Evolutionary conservation across 371 early-diverging fungal genomes (phyloP).

Genomic region (Saksenaea vasiformis): DNA sequence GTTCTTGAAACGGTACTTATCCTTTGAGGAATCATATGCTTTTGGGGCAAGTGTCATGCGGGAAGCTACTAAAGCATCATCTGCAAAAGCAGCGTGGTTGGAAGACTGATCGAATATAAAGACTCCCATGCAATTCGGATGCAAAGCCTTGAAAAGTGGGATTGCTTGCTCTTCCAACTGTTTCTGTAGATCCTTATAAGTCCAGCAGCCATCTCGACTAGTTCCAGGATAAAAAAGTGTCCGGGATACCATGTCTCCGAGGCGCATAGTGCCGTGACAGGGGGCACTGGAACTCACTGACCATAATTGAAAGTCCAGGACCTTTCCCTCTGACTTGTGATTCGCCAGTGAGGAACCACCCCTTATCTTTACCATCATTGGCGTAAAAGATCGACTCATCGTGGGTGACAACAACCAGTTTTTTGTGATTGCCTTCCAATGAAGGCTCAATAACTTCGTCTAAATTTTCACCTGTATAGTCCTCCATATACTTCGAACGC

Average conservation of each 20-base stretch:
- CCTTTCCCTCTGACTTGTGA: slow-evolving; percentile 4
- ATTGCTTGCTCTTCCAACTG: slow-evolving; percentile 13
- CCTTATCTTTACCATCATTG: slow-evolving; percentile 7
- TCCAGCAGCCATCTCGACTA: slow-evolving; percentile 12
- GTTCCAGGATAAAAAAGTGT: neutral
- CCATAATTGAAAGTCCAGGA: slow-evolving; percentile 12
- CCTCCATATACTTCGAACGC: too few relatives aligned
- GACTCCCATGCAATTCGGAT: slow-evolving; percentile 3
- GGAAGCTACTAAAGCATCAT: neutral
- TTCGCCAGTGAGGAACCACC: slow-evolving; percentile 8
- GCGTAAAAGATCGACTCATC: slow-evolving; percentile 18
- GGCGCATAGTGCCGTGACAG: slow-evolving; percentile 14
- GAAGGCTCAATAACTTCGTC: too few relatives aligned
- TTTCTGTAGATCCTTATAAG: neutral
- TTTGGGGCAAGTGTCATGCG: neutral
- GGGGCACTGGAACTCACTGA: slow-evolving; percentile 15
- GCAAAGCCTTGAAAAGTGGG: slow-evolving; percentile 7
- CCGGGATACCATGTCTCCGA: neutral
- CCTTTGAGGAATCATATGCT: too few relatives aligned
- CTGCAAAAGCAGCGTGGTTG: slow-evolving; percentile 4
- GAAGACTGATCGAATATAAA: slow-evolving; percentile 12
- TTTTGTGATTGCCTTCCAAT: too few relatives aligned
- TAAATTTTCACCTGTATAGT: too few relatives aligned
- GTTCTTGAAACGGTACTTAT: too few relatives aligned
- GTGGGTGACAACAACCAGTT: neutral